These are phyloP conservation scores for Hibiscus mutabilis DNA, from an alignment of 345 rosid genomes.

Conservation along the genomic window DNA sequence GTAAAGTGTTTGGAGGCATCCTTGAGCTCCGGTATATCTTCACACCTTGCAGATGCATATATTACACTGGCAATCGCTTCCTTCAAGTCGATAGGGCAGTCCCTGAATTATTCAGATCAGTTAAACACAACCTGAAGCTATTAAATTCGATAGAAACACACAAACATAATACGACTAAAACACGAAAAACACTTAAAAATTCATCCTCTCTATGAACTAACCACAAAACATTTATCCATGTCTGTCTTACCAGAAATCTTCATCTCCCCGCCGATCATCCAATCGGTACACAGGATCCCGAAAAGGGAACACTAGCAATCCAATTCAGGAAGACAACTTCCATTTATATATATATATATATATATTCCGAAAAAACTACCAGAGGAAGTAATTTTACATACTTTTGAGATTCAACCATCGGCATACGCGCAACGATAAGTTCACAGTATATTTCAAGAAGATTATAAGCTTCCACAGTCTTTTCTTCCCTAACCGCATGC, in stretches of 20 bases:
- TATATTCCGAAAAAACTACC: too few relatives aligned
- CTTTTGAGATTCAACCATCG: slow-evolving; percentile 86
- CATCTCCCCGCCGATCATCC: too few relatives aligned
- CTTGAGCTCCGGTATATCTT: slow-evolving; percentile 65
- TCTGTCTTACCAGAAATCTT: too few relatives aligned
- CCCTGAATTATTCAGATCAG: slow-evolving; percentile 27
- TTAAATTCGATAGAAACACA: neutral
- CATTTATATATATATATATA: too few relatives aligned
- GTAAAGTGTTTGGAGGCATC: slow-evolving; percentile 64
- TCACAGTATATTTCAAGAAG: slow-evolving; percentile 77
- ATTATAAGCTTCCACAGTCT: slow-evolving; percentile 77
- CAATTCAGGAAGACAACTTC: too few relatives aligned
- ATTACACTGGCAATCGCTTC: slow-evolving; percentile 60
- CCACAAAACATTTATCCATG: too few relatives aligned
- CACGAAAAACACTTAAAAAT: neutral
- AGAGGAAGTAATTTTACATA: slow-evolving; percentile 22
- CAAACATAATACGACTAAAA: neutral
- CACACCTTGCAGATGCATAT: slow-evolving; percentile 75
- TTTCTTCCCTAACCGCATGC: slow-evolving; percentile 88
- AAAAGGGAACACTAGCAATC: too few relatives aligned
- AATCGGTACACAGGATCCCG: too few relatives aligned
- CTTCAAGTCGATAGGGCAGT: slow-evolving; percentile 77
- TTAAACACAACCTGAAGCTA: slow-evolving; percentile 6
- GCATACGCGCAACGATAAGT: slow-evolving; percentile 63
- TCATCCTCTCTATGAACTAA: neutral